Base-by-base conservation (phyloP, 768 basidiomycete species). In the Mycena maculata region DNA sequence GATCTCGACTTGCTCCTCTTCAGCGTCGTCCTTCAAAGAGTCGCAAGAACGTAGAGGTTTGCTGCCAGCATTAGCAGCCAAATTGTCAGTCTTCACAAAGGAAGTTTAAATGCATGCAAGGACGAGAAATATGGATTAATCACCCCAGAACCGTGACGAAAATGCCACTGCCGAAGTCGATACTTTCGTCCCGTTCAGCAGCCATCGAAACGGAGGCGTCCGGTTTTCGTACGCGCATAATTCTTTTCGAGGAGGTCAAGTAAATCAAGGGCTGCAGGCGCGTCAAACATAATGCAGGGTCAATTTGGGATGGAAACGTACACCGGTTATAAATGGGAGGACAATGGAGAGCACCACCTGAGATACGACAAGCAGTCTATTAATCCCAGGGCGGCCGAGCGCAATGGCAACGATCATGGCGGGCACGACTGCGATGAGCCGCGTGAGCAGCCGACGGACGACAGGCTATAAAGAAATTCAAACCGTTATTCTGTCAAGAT, bases 311-410 rank as follows among this genome's bases (percentile, higher is more conserved):
- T n/a, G n/a, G n/a, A n/a, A n/a, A n/a, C n/a, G n/a, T n/a, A n/a
- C n/a, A n/a, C n/a, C n/a, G n/a, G 90, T 86, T 79, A 96, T 85
- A 80, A 95, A 95, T 0, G 95, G 95, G 5, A 96, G 86, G 12
- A 93, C 87, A 75, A 97, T 85, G 28, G 91, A 90, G 30, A 98
- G 85, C 38, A 90, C 84, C 57, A 96, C 96, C 76, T 98, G 96
- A 4, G 89, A 93, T 2, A 85, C 88, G 44, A 98, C 91, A n/a
- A 98, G 88, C 31, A 98, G 85, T 2, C 86, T 79, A 74, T 91
- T 87, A 65, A 97, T 84, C 3, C 95, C 96, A 4, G 73, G 68
- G 33, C 85, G 79, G 1, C 96, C 96, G 13, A 92, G 80, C 0
- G 88, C 85, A 20, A 90, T 81, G 1, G 95, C 94, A 44, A 98